Evolutionary conservation across 73 alveolate genomes (phyloP), one percentile per base, ranked within the genome.

Genomic region (Tetrahymena thermophila): DNA sequence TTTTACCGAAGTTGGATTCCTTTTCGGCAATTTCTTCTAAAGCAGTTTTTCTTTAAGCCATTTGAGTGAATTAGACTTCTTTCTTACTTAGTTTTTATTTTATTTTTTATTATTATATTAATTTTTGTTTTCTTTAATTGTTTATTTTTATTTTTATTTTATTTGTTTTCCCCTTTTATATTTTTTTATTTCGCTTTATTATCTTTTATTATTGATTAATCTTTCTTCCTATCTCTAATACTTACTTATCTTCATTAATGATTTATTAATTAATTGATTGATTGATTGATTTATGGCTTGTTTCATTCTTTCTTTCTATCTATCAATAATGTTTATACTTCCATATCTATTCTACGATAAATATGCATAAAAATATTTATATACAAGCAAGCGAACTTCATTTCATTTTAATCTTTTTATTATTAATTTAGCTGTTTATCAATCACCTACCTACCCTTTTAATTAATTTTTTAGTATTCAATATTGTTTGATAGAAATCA

Each of bases 1-100:
- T 95, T 95, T 94, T 89, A 50, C 97, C 97, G 94, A 85, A 95
- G 94, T 93, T 95, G 25, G 95, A 84, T 93, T 95, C 97, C 55
- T 57, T 95, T 25, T 95, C 97, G 85, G 93, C 58, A 56, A 95
- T 85, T 37, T 95, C 97, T 40, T 95, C 97, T 94, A 95, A 95
- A 85, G 93, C 94, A 56, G 94, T 95, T 94, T 95, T 95, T 40
- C 94, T 89, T 93, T 85, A 44, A 84, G 58, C 94, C 94, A 85
- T 85, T 85, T 85, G 37, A 35, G 58, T 38, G 58, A n/a, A 85
- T 85, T 23, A 34, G 58, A 28, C 89, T 71, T 71, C 89, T 71
- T 71, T 71, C 89, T 71, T 71, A 50, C 83, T 50, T 50, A 50
- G 42, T 71, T 71, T 71, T 71, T 71, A 71, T 71, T 71, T 71